Conservation (phyloP, 352 stramenopile species). For the Blastocystis sp. region DNA sequence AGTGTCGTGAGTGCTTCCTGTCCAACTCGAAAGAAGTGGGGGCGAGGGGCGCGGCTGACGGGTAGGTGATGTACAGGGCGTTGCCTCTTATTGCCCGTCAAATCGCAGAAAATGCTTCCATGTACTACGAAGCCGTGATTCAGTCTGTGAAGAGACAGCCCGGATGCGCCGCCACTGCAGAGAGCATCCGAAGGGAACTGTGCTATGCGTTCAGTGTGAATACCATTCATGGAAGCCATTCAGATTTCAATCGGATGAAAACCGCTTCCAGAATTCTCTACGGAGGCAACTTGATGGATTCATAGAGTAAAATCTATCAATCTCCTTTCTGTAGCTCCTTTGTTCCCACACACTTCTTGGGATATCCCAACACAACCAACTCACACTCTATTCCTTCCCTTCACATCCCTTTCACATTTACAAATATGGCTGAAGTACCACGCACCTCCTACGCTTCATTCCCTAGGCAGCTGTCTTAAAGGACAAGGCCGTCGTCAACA, state of each 20-base stretch:
- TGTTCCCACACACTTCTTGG: too few relatives aligned
- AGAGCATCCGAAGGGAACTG: neutral
- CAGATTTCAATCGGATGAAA: neutral
- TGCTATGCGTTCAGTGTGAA: neutral
- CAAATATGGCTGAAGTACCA: conserved; percentile 63
- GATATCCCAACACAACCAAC: too few relatives aligned
- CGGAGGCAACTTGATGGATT: neutral
- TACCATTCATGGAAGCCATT: neutral
- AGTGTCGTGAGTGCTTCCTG: conserved; percentile 72
- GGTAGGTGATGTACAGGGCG: neutral
- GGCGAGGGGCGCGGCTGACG: neutral
- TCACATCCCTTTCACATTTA: neutral
- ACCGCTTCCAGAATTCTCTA: neutral
- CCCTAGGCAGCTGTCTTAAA: conserved; percentile 70
- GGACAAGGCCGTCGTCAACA: conserved; percentile 68
- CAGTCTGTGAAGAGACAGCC: neutral
- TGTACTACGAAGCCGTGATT: neutral
- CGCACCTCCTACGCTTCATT: neutral
- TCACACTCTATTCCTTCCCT: too few relatives aligned
- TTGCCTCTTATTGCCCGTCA: neutral
- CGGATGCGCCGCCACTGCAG: too few relatives aligned
- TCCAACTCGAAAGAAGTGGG: conserved; percentile 26
- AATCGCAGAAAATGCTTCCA: neutral
- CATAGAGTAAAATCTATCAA: neutral
- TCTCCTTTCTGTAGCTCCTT: too few relatives aligned